A percentile compares a stretch with the other conserved stretches of the same genome.
phyloP scores from a whole-genome alignment of 495 filamentous ascomycete species.

The Podospora bellae-mahoneyi region DNA sequence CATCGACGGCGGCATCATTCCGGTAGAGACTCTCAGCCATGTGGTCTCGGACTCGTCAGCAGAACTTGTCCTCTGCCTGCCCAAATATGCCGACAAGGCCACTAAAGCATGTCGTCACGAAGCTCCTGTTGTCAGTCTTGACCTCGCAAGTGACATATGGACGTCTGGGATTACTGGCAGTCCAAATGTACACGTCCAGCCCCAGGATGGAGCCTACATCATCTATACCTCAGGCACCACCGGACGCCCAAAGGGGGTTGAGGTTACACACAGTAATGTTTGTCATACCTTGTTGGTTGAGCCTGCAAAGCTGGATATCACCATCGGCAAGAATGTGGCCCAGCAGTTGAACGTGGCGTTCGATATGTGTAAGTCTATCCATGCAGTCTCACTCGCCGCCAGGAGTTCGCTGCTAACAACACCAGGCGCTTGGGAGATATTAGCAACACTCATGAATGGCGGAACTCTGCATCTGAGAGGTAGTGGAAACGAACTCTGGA shows the following conservation, averaged over 20 bases:
- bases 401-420: background rate
- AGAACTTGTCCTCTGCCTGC: conserved; percentile 21
- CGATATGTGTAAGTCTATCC: conserved; percentile 37
- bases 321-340: conserved; percentile 35
- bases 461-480: conserved; percentile 36
- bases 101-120: conserved; percentile 7
- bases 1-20: conserved; percentile 38
- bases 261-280: conserved; percentile 35
- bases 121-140: background rate
- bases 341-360: conserved; percentile 39
- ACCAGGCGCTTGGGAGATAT: conserved; percentile 39
- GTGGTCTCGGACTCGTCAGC: conserved; percentile 30
- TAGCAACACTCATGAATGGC: conserved; percentile 37
- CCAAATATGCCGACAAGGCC: conserved; percentile 19
- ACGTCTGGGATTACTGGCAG: background rate
- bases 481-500: conserved; percentile 25
- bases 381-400: background rate
- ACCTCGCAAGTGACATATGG: background rate
- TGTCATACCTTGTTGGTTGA: conserved; percentile 34
- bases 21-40: conserved; percentile 33
- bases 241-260: conserved; percentile 44
- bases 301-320: conserved; percentile 36
- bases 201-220: conserved; percentile 38
- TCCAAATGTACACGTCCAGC: conserved; percentile 20
- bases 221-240: conserved; percentile 47